These are phyloP conservation scores for Mortierella sp. DNA, from an alignment of 371 early-diverging fungal genomes.

Conservation along the genomic window DNA sequence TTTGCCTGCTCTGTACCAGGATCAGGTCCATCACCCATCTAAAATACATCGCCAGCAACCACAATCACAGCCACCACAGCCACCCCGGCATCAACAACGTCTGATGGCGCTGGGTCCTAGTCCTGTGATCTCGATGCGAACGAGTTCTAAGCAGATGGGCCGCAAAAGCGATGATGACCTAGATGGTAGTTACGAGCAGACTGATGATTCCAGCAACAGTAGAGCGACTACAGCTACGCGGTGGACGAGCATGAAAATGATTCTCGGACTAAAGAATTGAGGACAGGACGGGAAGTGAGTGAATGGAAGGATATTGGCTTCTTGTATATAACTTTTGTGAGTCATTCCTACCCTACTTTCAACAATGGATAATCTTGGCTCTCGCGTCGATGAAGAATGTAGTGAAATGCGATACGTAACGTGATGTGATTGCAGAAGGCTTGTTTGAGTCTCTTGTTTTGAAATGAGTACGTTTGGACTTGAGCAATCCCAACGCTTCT, in stretches of 20 bases:
- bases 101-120: not conserved
- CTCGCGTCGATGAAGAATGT: no score
- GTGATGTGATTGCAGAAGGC: no score
- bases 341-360: no score
- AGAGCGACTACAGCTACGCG: not conserved
- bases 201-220: not conserved
- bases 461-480: no score
- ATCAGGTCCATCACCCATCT: not conserved
- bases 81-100: not conserved
- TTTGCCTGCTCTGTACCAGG: not conserved
- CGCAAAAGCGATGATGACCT: not conserved
- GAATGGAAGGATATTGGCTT: no score
- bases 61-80: not conserved
- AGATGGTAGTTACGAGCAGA: not conserved
- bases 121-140: not conserved
- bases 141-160: not conserved
- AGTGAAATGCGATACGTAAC: no score
- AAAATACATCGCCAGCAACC: not conserved
- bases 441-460: no score
- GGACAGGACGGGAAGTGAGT: no score
- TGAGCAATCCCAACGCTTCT: no score
- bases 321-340: no score
- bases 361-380: no score
- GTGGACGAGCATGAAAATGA: not conserved
- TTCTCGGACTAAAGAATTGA: not conserved